Base-by-base conservation (phyloP, 2,329 filamentous ascomycete species). In the Cryoendolithus antarcticus region DNA sequence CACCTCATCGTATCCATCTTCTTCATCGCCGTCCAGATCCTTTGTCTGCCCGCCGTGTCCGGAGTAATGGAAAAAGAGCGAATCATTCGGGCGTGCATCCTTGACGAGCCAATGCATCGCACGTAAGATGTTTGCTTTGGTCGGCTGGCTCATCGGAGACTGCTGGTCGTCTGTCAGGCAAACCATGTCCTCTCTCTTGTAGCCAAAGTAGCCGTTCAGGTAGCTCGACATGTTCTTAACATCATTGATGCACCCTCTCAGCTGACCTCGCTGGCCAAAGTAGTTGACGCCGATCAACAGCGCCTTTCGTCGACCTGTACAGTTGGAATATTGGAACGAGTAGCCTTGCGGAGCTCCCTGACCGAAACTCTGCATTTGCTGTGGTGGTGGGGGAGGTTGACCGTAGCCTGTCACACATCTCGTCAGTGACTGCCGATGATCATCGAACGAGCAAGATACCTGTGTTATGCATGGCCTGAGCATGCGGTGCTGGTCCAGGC, bases 61-160 rank as follows among this genome's bases (percentile, higher is more conserved):
- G 30, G 88, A 94, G 61, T 94, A 96, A 63, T 96, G 89, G 67
- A 96, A 95, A 65, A 96, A 96, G 4, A 96, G 72, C 4, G 89
- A 93, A 59, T 96, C 89, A 57, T 95, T 93, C 0, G 86, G 83
- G 42, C 75, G 75, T 4, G 89, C 88, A 56, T 94, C 88, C 64
- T 94, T 94, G 42, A 95, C 86, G 12, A 96, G 67, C 89, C 89
- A 96, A 59, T 95, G 88, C 89, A 96, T 96, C 24, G 89, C 89
- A 38, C 89, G 76, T 29, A 96, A 63, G 40, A 96, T 93, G 57
- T 96, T 96, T 50, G 85, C 82, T 62, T 95, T 95, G 4, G 86
- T 94, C 6, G 89, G 89, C 64, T 94, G 86, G 63, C 86, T 93
- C 83, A 95, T 93, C 19, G 86, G 85, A 53, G 94, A 94, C 60